These are phyloP conservation scores for Fusarium anguioides DNA, from an alignment of 2,329 filamentous ascomycete species.

Conservation along the genomic window DNA sequence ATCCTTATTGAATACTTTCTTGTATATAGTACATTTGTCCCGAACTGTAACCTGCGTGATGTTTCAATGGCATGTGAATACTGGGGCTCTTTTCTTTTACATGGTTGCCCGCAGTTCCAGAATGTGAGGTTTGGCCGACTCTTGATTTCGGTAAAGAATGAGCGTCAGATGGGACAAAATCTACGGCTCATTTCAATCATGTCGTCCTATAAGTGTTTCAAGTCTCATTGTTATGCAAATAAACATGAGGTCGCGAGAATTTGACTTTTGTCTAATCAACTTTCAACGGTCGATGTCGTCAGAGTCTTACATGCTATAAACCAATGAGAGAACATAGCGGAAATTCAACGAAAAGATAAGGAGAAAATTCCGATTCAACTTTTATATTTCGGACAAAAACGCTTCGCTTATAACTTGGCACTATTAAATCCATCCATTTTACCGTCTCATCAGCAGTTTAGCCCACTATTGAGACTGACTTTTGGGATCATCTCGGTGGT, in stretches of 20 bases:
- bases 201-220: neutral
- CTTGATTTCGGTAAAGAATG: too few relatives aligned
- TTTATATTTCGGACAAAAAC: neutral
- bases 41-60: neutral
- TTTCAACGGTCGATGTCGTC: neutral
- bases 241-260: too few relatives aligned
- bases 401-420: neutral
- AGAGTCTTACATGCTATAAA: neutral
- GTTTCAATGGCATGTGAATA: constrained; percentile 13
- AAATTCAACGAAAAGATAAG: neutral
- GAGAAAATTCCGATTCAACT: neutral
- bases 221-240: neutral
- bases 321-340: neutral
- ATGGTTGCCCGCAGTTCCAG: neutral
- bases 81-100: neutral
- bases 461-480: neutral
- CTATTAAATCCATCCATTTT: neutral
- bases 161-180: neutral
- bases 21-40: constrained; percentile 20
- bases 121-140: neutral
- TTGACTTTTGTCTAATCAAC: too few relatives aligned
- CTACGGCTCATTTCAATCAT: neutral
- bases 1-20: constrained; percentile 11
- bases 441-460: neutral
- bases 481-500: constrained; percentile 13